These are phyloP conservation scores for Pseudodiploospora longispora DNA, from an alignment of 2,329 filamentous ascomycete genomes.

Conservation along the genomic window DNA sequence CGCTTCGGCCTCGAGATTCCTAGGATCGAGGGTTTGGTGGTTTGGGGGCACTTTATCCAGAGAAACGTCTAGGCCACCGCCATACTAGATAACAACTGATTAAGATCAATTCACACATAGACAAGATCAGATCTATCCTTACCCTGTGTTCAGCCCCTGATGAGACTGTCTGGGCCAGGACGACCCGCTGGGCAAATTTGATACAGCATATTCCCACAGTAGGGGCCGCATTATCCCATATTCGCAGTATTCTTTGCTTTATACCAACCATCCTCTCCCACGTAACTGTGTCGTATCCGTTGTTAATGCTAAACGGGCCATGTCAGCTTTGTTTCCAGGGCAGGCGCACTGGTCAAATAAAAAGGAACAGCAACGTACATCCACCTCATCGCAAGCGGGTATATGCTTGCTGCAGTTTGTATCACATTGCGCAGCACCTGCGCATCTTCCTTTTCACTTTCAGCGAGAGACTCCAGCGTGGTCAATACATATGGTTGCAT, in stretches of 20 bases:
- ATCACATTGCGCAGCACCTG: constrained; percentile 79
- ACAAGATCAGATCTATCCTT: constrained; percentile 27
- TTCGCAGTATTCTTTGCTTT: constrained; percentile 78
- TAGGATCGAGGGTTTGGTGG: constrained; percentile 70
- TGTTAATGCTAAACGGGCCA: constrained; percentile 61
- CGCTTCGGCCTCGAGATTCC: constrained; percentile 85
- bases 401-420: constrained; percentile 85
- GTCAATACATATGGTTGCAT: constrained; percentile 71
- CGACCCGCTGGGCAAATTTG: constrained; percentile 92
- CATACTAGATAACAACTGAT: constrained; percentile 26
- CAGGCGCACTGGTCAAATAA: neutral
- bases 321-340: constrained; percentile 15
- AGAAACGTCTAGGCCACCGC: constrained; percentile 62
- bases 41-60: constrained; percentile 76
- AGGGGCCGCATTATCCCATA: constrained; percentile 74
- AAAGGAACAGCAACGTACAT: constrained; percentile 62
- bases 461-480: constrained; percentile 62
- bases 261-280: constrained; percentile 87
- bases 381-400: constrained; percentile 84
- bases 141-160: constrained; percentile 75
- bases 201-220: constrained; percentile 88
- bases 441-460: constrained; percentile 66
- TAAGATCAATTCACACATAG: constrained; percentile 14
- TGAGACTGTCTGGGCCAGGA: constrained; percentile 85
- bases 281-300: constrained; percentile 68